A percentile compares a stretch with the other conserved stretches of the same genome.
Conservation (phyloP, 2,329 filamentous ascomycete genomes). For the Apiospora hydei region DNA sequence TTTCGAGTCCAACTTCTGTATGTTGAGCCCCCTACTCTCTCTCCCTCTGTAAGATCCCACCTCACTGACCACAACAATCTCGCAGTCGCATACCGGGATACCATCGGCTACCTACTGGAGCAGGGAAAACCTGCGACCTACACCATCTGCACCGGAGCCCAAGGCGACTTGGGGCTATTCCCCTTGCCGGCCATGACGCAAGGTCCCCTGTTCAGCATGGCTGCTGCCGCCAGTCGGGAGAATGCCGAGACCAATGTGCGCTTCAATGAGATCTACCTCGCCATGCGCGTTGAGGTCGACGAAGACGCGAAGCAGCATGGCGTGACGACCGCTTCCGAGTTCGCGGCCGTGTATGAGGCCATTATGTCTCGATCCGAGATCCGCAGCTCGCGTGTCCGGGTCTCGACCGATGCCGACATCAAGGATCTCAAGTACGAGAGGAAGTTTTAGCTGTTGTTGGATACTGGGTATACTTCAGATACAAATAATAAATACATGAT, state of each 20-base stretch:
- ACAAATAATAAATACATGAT: no score
- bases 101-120: slow-evolving; percentile 43
- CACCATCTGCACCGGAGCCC: slow-evolving; percentile 44
- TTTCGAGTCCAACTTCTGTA: slow-evolving; percentile 8
- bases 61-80: neutral
- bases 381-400: slow-evolving; percentile 29
- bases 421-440: slow-evolving; percentile 20
- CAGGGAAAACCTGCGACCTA: slow-evolving; percentile 40
- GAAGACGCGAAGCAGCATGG: slow-evolving; percentile 30
- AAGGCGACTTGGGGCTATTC: slow-evolving; percentile 36
- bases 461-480: neutral
- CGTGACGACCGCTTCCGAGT: slow-evolving; percentile 31
- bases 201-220: slow-evolving; percentile 47
- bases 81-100: slow-evolving; percentile 42
- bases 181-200: slow-evolving; percentile 42
- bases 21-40: neutral
- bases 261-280: slow-evolving; percentile 49
- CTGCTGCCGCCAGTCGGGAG: slow-evolving; percentile 40
- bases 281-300: slow-evolving; percentile 39
- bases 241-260: slow-evolving; percentile 44
- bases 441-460: neutral
- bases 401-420: slow-evolving; percentile 24
- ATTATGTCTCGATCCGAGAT: slow-evolving; percentile 31
- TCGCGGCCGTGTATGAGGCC: slow-evolving; percentile 31
- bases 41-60: neutral